Conservation (phyloP, 257 asterid genomes). For the Galeopsis tetrahit region DNA sequence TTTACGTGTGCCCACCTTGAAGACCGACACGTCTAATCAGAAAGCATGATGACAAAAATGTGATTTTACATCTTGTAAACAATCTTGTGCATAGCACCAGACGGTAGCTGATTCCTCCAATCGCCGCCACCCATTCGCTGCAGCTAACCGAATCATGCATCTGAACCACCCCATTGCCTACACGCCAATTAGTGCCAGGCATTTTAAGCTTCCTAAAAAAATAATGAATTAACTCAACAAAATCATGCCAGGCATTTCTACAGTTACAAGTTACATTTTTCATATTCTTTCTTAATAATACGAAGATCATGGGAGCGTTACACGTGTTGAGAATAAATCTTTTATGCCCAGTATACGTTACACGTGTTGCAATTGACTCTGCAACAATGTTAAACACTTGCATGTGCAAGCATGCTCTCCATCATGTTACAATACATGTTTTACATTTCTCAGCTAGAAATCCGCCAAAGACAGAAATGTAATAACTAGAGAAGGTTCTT, state of each 20-base stretch:
- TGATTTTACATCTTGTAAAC: conserved; percentile 64
- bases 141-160: conserved; percentile 12
- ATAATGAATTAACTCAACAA: not conserved
- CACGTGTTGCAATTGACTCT: no score
- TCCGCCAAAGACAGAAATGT: no score
- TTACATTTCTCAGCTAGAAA: not conserved
- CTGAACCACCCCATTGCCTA: conserved; percentile 43
- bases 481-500: not conserved
- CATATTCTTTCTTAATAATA: no score
- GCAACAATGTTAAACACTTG: no score
- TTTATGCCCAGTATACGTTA: no score
- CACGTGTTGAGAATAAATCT: no score
- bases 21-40: not conserved
- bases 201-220: conserved; percentile 32
- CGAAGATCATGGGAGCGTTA: not conserved
- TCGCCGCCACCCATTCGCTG: conserved; percentile 54
- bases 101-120: conserved; percentile 78
- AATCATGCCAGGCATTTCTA: not conserved
- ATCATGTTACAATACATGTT: not conserved
- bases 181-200: conserved; percentile 71
- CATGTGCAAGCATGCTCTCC: not conserved
- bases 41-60: conserved; percentile 7
- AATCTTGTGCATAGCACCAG: conserved; percentile 67
- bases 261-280: not conserved
- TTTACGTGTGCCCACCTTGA: no score